Evolutionary conservation across 2,329 filamentous ascomycete genomes (phyloP), one percentile per base, ranked within the genome.

Genomic region (Rutstroemia sp.): DNA sequence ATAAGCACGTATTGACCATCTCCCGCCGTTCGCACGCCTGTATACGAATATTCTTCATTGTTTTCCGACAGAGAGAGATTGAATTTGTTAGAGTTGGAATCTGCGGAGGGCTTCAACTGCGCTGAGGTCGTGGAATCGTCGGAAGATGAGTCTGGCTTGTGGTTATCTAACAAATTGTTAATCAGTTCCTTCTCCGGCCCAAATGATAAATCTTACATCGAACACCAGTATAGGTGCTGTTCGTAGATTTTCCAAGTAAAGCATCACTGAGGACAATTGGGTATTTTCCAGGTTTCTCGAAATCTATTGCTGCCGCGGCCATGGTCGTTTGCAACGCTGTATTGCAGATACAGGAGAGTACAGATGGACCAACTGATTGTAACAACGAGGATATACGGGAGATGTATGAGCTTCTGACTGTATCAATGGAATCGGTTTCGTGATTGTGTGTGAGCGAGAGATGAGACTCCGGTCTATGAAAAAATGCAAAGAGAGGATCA

Each of bases 1-100:
- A 92, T 80, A 51, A 95, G 78, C 39, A 85, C 80, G 66, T 81
- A 85, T 67, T 84, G 78, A 55, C 74, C 76, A 56, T 79, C 76
- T 57, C 78, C 77, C 23, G 75, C 78, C 54, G 77, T 78, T 52
- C 83, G 77, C 2, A 76, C 77, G 58, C 86, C 84, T 46, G 78
- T 76, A 67, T 83, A 86, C 30, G 78, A 73, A 65, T 86, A 85
- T 54, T 78, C 78, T 54, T 76, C 76, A 27, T 47, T 53, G 52
- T 77, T 75, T 59, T 83, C 80, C 53, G 54, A 60, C 68, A 79
- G 82, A n/a, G 79, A 76, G 56, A 73, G 71, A 48, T 77, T 77
- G 61, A 76, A 77, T 60, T 72, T 73, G 7, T 74, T 69, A 19
- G 64, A 46, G 45, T 61, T 59, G 48, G 61, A 55, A 34, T 60